A percentile compares a stretch with the other conserved stretches of the same genome.
Evolutionary conservation across 257 asterid genomes (phyloP).

Genomic region (Solanum stenotomum): DNA sequence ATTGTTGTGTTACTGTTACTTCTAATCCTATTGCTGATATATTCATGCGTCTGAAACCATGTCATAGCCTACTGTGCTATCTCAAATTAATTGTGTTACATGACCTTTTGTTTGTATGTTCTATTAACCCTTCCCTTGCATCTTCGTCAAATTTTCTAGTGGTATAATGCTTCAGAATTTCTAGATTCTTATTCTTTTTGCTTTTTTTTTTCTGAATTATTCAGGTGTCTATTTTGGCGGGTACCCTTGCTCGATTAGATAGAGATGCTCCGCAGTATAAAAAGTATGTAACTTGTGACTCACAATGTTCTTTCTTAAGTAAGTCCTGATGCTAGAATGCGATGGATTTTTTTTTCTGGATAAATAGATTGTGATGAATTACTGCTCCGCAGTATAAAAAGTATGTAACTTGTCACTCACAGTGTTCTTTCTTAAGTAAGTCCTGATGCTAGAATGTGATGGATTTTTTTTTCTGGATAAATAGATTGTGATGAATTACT

Average conservation of each 20-base stretch:
- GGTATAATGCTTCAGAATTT: background rate
- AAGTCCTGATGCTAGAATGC: background rate
- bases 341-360: background rate
- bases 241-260: slow-evolving; percentile 97
- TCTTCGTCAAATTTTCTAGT: background rate
- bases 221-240: slow-evolving; percentile 98
- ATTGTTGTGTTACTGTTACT: background rate
- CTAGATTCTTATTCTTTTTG: background rate
- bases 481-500: background rate
- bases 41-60: background rate
- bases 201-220: background rate
- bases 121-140: background rate
- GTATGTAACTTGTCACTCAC: slow-evolving; percentile 28
- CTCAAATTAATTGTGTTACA: background rate
- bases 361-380: background rate
- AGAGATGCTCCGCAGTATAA: slow-evolving; percentile 98
- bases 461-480: background rate
- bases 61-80: background rate
- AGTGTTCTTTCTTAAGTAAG: background rate
- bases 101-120: background rate
- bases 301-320: background rate
- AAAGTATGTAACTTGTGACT: slow-evolving; percentile 40
- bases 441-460: background rate
- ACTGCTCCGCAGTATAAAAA: slow-evolving; percentile 87
- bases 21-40: background rate